These are phyloP conservation scores for Tribonema minus DNA, from an alignment of 108 stramenopile genomes.

Conservation along the genomic window DNA sequence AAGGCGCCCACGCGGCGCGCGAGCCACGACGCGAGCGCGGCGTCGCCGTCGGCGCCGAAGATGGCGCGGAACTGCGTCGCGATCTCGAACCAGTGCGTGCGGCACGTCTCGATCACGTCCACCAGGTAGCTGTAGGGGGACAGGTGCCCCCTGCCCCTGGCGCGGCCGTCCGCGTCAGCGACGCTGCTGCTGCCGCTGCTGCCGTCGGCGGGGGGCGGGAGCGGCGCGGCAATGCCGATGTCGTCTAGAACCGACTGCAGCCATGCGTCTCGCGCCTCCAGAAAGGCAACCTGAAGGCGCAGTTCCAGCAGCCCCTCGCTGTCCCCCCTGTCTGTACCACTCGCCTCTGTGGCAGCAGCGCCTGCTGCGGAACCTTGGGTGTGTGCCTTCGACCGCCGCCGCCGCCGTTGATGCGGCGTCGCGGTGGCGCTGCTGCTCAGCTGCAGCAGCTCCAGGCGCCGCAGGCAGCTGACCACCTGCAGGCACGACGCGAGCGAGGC, in stretches of 20 bases:
- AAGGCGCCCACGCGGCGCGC: conserved; percentile 28
- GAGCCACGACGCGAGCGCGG: conserved; percentile 39
- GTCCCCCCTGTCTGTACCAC: too few relatives aligned
- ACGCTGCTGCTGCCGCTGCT: background rate
- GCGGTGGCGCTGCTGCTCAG: conserved; percentile 6
- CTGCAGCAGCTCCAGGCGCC: conserved; percentile 37
- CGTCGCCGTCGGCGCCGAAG: conserved; percentile 15
- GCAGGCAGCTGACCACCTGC: conserved; percentile 44
- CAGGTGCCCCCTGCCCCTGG: background rate
- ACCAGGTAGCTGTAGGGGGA: conserved; percentile 4
- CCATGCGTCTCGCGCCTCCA: conserved; percentile 49
- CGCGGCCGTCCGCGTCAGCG: background rate
- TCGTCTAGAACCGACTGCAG: conserved; percentile 4
- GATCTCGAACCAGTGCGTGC: conserved; percentile 49
- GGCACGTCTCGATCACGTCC: conserved; percentile 43
- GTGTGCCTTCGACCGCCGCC: too few relatives aligned
- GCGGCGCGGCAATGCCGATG: too few relatives aligned
- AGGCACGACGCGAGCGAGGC: conserved; percentile 41
- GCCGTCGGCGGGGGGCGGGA: too few relatives aligned
- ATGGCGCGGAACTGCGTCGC: conserved; percentile 48
- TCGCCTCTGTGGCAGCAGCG: too few relatives aligned
- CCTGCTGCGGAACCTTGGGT: background rate
- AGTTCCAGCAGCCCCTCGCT: background rate
- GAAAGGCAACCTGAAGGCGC: conserved; percentile 23
- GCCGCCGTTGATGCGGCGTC: background rate